phyloP scores from a whole-genome alignment of 371 early-diverging fungal species.

The Capillidium heterosporum region DNA sequence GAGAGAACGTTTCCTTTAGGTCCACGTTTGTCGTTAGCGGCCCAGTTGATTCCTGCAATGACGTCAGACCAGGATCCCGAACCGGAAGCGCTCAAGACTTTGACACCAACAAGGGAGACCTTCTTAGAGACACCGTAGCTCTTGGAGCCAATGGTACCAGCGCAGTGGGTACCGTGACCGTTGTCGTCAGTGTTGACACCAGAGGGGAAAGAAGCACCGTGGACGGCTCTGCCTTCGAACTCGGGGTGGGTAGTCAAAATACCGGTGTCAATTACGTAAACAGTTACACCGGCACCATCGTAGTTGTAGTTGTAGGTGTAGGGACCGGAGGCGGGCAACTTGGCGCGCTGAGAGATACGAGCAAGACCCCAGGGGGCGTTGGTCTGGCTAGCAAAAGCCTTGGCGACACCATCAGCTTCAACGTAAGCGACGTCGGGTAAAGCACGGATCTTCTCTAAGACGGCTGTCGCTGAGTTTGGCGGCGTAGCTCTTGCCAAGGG shows the following conservation, averaged over 20 bases:
- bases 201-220: constrained; percentile 54
- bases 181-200: constrained; percentile 23
- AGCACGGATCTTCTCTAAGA: neutral
- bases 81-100: constrained; percentile 22
- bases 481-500: neutral
- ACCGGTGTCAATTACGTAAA: constrained; percentile 43
- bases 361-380: neutral
- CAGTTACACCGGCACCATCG: constrained; percentile 18
- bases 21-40: neutral
- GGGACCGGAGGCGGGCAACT: neutral
- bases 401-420: neutral
- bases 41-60: constrained; percentile 11
- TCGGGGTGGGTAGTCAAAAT: constrained; percentile 19
- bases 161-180: constrained; percentile 46
- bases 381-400: neutral
- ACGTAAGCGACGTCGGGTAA: neutral
- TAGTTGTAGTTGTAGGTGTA: neutral
- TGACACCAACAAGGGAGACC: constrained; percentile 77
- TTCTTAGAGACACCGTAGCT: neutral
- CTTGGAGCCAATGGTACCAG: neutral
- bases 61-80: constrained; percentile 10
- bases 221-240: constrained; percentile 56
- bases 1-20: constrained; percentile 17
- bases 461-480: neutral
- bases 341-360: neutral